Evolutionary conservation across 1,139 yeast species (phyloP), one percentile per base, ranked within the genome.

Genomic region (Sugiyamaella japonica): DNA sequence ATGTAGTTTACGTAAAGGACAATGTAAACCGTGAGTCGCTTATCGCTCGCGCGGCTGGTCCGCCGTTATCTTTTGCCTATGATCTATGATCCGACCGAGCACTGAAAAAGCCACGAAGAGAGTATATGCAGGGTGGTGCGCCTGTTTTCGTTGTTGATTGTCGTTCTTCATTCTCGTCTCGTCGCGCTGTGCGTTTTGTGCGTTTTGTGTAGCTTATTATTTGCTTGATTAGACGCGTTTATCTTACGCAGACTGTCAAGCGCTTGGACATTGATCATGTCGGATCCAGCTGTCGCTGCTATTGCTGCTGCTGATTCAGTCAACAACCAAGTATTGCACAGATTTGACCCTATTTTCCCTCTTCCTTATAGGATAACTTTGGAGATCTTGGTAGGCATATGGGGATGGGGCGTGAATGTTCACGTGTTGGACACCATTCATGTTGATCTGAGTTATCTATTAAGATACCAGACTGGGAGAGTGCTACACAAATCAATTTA

Each of bases 341-440:
- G 37, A 36, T 75, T 76, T 57, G 77, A 76, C 56, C 55, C 69
- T 28, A 62, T 66, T 45, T 63, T 78, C 29, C 84, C 84, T 0
- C 62, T 79, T 16, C 83, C 84, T 1, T 80, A 75, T 61, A 68
- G 84, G 37, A 73, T 79, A 36, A 70, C 78, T 16, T 62, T 74
- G 7, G 69, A 79, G 32, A 59, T 80, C 3, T 66, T 77, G 46
- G 42, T 74, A 0, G 84, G 83, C 16, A 60, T 77, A 12, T 78
- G 82, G 78, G 66, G 78, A 16, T 82, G 85, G 84, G 74, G 73
- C 5, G 52, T 73, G 52, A 78, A 76, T 43, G 63, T 80, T 36
- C 66, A 67, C 36, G 67, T 73, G 3, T 70, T 80, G 49, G 61
- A 63, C 15, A 58, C 61, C 7, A 69, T 65, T 43, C 71, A 73